These are phyloP conservation scores for Beauveria asiatica DNA, from an alignment of 2,329 filamentous ascomycete genomes.

Conservation along the genomic window DNA sequence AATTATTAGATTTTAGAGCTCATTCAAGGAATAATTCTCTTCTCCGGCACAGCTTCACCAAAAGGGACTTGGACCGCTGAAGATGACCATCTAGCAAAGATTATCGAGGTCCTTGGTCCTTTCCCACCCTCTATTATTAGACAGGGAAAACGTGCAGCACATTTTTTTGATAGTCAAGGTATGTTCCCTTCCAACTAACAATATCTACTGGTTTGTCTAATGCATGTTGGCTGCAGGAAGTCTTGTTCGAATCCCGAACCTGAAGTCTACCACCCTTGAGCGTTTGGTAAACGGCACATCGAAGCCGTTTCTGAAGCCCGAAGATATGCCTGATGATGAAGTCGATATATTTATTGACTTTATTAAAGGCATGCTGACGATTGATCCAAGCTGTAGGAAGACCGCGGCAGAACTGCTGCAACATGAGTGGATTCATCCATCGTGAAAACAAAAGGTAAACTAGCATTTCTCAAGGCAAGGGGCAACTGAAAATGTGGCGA, in stretches of 20 bases:
- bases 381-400: not conserved
- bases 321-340: not conserved
- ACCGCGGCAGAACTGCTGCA: not conserved
- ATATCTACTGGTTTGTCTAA: not conserved
- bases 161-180: constrained; percentile 3
- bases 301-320: not conserved
- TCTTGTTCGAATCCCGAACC: not conserved
- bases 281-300: not conserved
- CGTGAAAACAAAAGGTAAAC: too few relatives aligned
- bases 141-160: not conserved
- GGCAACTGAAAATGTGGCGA: too few relatives aligned
- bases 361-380: not conserved
- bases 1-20: not conserved
- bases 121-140: not conserved
- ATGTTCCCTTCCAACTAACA: not conserved
- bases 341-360: not conserved
- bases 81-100: not conserved
- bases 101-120: not conserved
- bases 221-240: not conserved
- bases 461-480: too few relatives aligned
- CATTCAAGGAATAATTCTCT: constrained; percentile 1
- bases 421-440: constrained; percentile 1
- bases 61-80: not conserved
- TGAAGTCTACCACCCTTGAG: not conserved
- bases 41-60: not conserved